Evolutionary conservation across 139 green algal genomes (phyloP).

Genomic region (Closterium sp.): DNA sequence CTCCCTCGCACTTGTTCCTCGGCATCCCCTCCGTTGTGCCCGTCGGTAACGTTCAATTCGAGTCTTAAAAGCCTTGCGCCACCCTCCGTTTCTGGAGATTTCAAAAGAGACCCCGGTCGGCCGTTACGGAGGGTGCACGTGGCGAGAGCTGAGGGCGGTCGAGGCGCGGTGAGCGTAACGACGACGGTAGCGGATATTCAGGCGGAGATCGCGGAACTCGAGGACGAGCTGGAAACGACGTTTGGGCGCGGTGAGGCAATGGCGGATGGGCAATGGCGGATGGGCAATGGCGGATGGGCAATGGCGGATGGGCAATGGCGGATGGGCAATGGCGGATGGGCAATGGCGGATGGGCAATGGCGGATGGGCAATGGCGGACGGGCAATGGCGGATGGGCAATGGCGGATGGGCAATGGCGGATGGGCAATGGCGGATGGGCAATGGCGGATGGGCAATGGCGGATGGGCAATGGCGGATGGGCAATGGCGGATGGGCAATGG

Average conservation of each 20-base stretch:
- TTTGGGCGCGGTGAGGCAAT: not conserved
- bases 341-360: not conserved
- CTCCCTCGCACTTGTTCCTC: not conserved
- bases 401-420: no score
- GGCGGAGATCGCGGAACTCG: not conserved
- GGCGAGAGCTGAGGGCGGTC: not conserved
- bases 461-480: no score
- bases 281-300: no score
- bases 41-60: not conserved
- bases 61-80: not conserved
- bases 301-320: no score
- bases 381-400: no score
- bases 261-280: no score
- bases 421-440: not conserved
- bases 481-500: not conserved
- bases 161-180: not conserved
- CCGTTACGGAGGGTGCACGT: not conserved
- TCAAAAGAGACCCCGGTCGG: not conserved
- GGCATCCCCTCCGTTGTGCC: not conserved
- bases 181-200: not conserved
- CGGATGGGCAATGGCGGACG: no score
- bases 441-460: not conserved
- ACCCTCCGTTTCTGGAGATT: not conserved
- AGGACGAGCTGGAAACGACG: not conserved
- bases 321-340: not conserved